These are phyloP conservation scores for Tulasnella sp. DNA, from an alignment of 768 basidiomycete genomes.

Conservation along the genomic window DNA sequence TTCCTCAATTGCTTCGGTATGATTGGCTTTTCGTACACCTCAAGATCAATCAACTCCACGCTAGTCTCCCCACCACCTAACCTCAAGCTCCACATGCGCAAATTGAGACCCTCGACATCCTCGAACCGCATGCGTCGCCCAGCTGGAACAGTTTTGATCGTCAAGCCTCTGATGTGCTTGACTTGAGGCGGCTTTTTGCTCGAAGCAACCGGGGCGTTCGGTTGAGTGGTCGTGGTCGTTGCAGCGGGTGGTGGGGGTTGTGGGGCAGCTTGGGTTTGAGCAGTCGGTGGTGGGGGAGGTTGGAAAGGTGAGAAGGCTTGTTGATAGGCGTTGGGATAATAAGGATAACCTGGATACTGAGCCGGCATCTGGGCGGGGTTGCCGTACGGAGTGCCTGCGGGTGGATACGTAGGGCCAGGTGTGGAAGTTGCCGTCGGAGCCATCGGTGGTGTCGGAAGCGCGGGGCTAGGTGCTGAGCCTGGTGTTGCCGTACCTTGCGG, in stretches of 20 bases:
- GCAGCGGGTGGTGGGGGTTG: background rate
- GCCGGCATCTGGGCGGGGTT: background rate
- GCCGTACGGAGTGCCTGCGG: background rate
- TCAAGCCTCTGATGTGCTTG: conserved; percentile 20
- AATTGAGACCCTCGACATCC: conserved; percentile 18
- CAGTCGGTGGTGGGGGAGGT: conserved; percentile 7
- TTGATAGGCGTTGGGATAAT: conserved; percentile 16
- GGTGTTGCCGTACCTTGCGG: background rate
- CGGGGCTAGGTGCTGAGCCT: conserved; percentile 6
- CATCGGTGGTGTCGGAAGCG: conserved; percentile 6
- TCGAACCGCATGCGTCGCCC: conserved; percentile 19
- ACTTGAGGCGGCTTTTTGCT: background rate
- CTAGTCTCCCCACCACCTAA: conserved; percentile 23
- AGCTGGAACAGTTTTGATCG: conserved; percentile 10
- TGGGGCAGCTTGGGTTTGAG: background rate
- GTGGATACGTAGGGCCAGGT: background rate
- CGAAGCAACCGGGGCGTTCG: background rate
- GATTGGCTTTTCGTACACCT: conserved; percentile 20
- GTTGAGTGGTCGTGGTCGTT: background rate
- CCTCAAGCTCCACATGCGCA: conserved; percentile 23
- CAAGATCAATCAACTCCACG: conserved; percentile 22
- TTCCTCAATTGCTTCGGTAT: background rate
- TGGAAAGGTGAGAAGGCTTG: conserved; percentile 1
- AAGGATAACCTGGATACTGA: conserved; percentile 20
- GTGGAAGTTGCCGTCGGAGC: conserved; percentile 4